These are phyloP conservation scores for Rhodotorula taiwanensis DNA, from an alignment of 768 basidiomycete genomes.

Conservation along the genomic window DNA sequence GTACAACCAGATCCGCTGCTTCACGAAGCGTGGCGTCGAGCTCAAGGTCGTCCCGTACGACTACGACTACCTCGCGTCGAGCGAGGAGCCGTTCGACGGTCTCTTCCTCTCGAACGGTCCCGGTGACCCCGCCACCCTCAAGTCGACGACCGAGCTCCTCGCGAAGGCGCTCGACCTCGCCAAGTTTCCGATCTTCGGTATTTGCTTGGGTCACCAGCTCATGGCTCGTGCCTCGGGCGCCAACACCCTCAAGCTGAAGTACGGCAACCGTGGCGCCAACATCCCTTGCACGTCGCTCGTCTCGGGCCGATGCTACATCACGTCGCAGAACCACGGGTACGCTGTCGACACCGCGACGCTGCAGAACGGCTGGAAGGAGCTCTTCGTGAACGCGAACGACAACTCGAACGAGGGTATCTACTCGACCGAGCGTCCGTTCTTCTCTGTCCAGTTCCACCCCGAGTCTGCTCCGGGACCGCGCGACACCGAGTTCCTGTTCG, in stretches of 20 bases:
- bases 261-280: constrained; percentile 97
- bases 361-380: constrained; percentile 78
- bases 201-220: constrained; percentile 96
- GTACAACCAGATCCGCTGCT: constrained; percentile 97
- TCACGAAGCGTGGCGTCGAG: constrained; percentile 82
- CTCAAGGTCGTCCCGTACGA: constrained; percentile 98
- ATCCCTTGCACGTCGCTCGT: constrained; percentile 92
- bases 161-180: constrained; percentile 54
- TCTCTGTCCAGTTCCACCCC: constrained; percentile 99
- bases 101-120: constrained; percentile 97
- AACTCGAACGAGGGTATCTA: constrained; percentile 96
- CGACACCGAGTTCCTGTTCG: constrained; percentile 97
- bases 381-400: constrained; percentile 96
- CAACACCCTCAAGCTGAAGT: constrained; percentile 96
- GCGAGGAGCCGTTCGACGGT: constrained; percentile 84
- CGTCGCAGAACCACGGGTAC: constrained; percentile 97
- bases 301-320: constrained; percentile 96
- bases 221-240: constrained; percentile 92
- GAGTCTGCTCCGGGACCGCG: constrained; percentile 94
- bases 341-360: constrained; percentile 79
- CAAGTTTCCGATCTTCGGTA: constrained; percentile 82
- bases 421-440: constrained; percentile 84
- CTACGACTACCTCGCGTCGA: constrained; percentile 66
- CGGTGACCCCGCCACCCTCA: constrained; percentile 78
- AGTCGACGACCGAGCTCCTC: constrained; percentile 62